These are phyloP conservation scores for Cardamine occulta DNA, from an alignment of 345 rosid species.

Conservation along the genomic window DNA sequence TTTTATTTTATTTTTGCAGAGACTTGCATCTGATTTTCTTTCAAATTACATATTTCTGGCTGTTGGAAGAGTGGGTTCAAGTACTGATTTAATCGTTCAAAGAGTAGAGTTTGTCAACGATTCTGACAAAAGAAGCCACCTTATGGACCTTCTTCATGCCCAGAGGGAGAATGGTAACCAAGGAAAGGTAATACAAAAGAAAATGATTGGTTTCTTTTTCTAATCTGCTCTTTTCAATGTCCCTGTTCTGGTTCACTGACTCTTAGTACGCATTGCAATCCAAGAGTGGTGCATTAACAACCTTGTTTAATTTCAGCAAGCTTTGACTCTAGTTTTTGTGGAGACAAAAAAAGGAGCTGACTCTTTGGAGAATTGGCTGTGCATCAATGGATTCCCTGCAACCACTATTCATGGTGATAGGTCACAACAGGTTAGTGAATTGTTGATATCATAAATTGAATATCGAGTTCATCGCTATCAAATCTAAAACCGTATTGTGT, in stretches of 20 bases:
- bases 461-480: not conserved
- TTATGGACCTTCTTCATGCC: conserved; percentile 99
- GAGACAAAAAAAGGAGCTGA: conserved; percentile 99
- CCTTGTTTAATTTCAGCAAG: conserved; percentile 61
- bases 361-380: conserved; percentile 90
- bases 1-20: conserved; percentile 55
- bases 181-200: conserved; percentile 63
- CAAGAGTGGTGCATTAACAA: conserved; percentile 18
- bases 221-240: not conserved
- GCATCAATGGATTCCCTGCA: conserved; percentile 86
- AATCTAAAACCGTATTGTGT: conserved; percentile 12
- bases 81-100: conserved; percentile 95
- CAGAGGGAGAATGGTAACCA: conserved; percentile 80
- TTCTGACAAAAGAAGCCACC: conserved; percentile 95
- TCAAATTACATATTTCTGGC: conserved; percentile 82
- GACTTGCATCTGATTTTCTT: conserved; percentile 95
- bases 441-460: not conserved
- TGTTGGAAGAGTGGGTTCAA: conserved; percentile 98
- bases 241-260: conserved; percentile 4
- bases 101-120: conserved; percentile 95
- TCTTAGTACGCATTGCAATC: conserved; percentile 17
- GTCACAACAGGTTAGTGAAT: conserved; percentile 70
- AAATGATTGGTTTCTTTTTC: conserved; percentile 15
- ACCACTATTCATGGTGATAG: conserved; percentile 98
- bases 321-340: conserved; percentile 95